Evolutionary conservation across 352 stramenopile genomes (phyloP).

Genomic region (Phytophthora hybrid): DNA sequence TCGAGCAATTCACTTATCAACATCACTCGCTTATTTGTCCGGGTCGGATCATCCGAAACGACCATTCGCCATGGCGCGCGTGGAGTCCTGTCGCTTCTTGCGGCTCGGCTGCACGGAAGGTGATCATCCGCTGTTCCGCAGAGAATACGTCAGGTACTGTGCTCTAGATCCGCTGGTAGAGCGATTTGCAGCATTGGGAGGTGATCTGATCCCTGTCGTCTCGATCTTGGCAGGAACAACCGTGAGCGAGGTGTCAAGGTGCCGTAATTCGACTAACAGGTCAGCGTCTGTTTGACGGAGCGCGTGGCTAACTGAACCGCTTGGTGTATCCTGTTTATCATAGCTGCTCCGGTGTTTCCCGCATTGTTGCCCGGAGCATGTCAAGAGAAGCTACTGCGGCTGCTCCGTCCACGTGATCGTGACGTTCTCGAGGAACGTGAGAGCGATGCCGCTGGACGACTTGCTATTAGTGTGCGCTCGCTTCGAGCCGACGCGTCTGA

Average conservation of each 20-base stretch:
- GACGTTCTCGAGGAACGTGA: constrained; percentile 18
- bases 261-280: not conserved
- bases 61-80: not conserved
- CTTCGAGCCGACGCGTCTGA: constrained; percentile 32
- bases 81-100: not conserved
- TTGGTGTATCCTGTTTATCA: not conserved
- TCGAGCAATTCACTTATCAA: no score
- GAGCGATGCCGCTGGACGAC: not conserved
- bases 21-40: no score
- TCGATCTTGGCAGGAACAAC: not conserved
- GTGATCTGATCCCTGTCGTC: not conserved
- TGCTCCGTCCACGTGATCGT: constrained; percentile 40
- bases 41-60: no score
- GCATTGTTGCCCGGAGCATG: constrained; percentile 47
- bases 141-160: not conserved
- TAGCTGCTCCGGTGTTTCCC: constrained; percentile 43
- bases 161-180: no score
- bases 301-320: not conserved
- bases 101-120: not conserved
- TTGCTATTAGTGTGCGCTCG: constrained; percentile 35
- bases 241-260: not conserved
- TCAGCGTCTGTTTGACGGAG: not conserved
- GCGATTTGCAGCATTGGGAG: not conserved
- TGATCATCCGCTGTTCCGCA: not conserved
- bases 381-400: constrained; percentile 46